Percentiles rank a stretch among this genome's conserved stretches.
phyloP scores from a whole-genome alignment of 176 grass and related monocot species.

The Triticum timopheevii region DNA sequence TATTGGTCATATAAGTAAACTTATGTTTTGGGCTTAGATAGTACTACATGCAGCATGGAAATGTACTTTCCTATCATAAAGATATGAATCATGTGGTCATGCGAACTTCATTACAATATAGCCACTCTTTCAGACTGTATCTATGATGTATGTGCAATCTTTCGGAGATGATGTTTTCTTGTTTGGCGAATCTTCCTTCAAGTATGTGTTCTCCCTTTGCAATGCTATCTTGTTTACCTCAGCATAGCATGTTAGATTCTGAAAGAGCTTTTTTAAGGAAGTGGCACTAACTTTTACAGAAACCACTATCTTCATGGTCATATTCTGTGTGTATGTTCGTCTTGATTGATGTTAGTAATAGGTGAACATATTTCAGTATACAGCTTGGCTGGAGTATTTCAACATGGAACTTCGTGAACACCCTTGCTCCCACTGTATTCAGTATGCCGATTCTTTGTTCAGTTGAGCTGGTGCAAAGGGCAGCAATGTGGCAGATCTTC shows the following conservation, averaged over 20 bases:
- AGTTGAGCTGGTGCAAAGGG: neutral
- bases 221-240: neutral
- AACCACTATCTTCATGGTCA: neutral
- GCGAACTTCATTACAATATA: neutral
- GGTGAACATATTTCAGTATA: constrained; percentile 10
- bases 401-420: neutral
- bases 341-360: neutral
- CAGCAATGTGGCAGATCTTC: constrained; percentile 17
- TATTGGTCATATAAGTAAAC: neutral
- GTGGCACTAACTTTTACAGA: neutral
- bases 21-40: constrained; percentile 22
- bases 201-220: neutral
- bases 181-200: neutral
- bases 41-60: neutral
- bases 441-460: neutral
- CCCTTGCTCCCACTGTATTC: constrained; percentile 8
- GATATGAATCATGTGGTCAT: neutral
- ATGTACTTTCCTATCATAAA: neutral
- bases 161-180: neutral
- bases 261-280: neutral
- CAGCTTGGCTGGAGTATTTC: neutral
- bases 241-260: neutral
- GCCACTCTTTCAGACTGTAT: neutral
- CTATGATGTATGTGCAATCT: neutral
- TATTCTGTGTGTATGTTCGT: neutral